phyloP scores from a whole-genome alignment of 192 early-diverging fungal genomes.

The Coemansia umbellata region DNA sequence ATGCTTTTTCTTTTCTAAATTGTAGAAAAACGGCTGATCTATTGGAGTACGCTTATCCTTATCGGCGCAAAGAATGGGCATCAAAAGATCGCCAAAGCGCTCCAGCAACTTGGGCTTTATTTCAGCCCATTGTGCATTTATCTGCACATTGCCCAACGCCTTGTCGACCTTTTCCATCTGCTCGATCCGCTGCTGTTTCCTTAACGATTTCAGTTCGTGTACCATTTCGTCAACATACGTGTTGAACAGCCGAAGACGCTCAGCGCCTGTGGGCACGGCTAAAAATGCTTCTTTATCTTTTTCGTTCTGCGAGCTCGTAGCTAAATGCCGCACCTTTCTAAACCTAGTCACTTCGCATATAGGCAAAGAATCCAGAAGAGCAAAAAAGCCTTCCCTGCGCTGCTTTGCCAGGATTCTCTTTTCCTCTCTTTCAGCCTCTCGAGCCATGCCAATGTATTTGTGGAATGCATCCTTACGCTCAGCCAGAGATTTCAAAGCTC shows the following conservation, averaged over 20 bases:
- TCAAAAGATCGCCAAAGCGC: slow-evolving; percentile 16
- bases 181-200: slow-evolving; percentile 56
- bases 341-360: slow-evolving; percentile 59
- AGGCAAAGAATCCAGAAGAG: slow-evolving; percentile 50
- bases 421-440: slow-evolving; percentile 53
- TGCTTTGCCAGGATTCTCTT: slow-evolving; percentile 13
- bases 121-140: slow-evolving; percentile 24
- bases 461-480: slow-evolving; percentile 85
- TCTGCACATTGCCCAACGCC: slow-evolving; percentile 5
- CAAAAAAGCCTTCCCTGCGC: slow-evolving; percentile 55
- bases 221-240: slow-evolving; percentile 67
- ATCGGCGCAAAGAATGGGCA: slow-evolving; percentile 23
- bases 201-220: slow-evolving; percentile 63
- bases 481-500: slow-evolving; percentile 68
- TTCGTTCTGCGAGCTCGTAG: slow-evolving; percentile 10
- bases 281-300: slow-evolving; percentile 58
- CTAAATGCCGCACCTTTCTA: slow-evolving; percentile 48
- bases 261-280: slow-evolving; percentile 56
- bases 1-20: background rate
- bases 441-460: slow-evolving; percentile 53
- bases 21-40: slow-evolving; percentile 12
- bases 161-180: slow-evolving; percentile 53
- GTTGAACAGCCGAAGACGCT: slow-evolving; percentile 64
- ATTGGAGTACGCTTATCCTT: slow-evolving; percentile 16
- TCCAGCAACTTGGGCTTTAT: slow-evolving; percentile 17